Evolutionary conservation across 2,329 filamentous ascomycete genomes (phyloP).

Genomic region (Tolypocladium ophioglossoides): DNA sequence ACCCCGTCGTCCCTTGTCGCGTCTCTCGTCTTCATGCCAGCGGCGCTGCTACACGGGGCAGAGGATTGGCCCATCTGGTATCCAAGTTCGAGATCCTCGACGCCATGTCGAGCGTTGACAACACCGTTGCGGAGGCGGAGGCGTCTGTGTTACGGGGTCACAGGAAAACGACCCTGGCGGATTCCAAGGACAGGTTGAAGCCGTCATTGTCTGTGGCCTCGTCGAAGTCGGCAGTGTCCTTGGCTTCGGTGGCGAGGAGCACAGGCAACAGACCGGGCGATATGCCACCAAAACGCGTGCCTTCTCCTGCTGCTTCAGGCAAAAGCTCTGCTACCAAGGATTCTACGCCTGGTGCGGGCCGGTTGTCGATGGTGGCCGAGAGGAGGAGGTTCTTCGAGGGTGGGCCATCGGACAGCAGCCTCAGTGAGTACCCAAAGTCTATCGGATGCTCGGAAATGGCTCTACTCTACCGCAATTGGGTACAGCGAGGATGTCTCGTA

Average conservation of each 20-base stretch:
- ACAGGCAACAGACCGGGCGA: background rate
- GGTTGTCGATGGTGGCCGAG: conserved; percentile 12
- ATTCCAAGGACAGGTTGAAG: background rate
- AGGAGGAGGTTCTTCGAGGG: conserved; percentile 12
- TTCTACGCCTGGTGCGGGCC: background rate
- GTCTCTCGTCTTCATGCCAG: background rate
- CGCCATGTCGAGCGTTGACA: conserved; percentile 2
- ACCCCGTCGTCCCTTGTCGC: background rate
- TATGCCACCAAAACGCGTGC: background rate
- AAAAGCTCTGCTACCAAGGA: background rate
- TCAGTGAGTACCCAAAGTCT: background rate
- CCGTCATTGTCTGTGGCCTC: background rate
- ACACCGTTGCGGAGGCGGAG: background rate
- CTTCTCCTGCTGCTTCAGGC: background rate
- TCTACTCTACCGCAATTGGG: background rate
- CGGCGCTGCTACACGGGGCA: background rate
- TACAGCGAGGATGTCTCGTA: background rate
- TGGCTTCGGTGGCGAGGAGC: background rate
- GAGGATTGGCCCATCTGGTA: conserved; percentile 19
- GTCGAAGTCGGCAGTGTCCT: background rate
- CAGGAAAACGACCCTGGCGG: background rate
- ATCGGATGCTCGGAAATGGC: background rate
- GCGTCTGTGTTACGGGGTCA: background rate
- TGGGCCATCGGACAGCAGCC: background rate
- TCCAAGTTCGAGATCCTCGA: conserved; percentile 25